Base-by-base conservation (phyloP, 2,329 filamentous ascomycete genomes). In the Botrytis medusae region DNA sequence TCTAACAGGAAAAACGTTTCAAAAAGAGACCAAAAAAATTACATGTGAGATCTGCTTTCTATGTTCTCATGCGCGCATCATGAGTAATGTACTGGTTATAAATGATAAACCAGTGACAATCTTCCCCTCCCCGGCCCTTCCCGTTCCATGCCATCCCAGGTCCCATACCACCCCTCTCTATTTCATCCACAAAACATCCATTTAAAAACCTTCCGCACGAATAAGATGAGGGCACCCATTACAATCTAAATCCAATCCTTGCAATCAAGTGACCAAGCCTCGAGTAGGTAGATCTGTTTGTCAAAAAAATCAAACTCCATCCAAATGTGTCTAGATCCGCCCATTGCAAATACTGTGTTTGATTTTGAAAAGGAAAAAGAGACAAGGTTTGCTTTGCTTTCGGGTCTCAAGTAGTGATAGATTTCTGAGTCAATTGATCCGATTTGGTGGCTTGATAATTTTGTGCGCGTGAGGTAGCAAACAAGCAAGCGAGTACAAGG, bases 241-340 rank as follows among this genome's bases (percentile, higher is more conserved):
- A 37, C n/a, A 29, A 42, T 42, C 65, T 37, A 57, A 68, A 57
- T 42, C 65, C 48, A 68, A 42, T 42, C 16, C 8, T 14, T 32
- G 34, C 10, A 37, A 25, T 32, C 34, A 44, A 57, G 22, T 18
- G 16, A 42, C 14, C n/a, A 32, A 57, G 16, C 10, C 46, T 44
- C 18, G 18, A 57, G 65, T 16, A 57, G 37, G n/a, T 32, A 57
- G 20, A 20, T 57, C 40, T 57, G 48, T 32, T 40, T 68, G 37
- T 42, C 65, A 68, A 57, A 51, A 68, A 14, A 40, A 29, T 32
- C n/a, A 54, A 68, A 57, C 34, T 37, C 48, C 34, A 68, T 57
- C 34, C 34, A 68, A 68, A 57, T 16, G 9, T 20, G 8, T 68
- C 65, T 32, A 57, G 34, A 57, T 42, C 34, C 48, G 22, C 65